Percentiles rank a stretch among this genome's conserved stretches.
These are phyloP conservation scores for Zygosaccharomyces bailii DNA, from an alignment of 805 yeast genomes.

Conservation along the genomic window DNA sequence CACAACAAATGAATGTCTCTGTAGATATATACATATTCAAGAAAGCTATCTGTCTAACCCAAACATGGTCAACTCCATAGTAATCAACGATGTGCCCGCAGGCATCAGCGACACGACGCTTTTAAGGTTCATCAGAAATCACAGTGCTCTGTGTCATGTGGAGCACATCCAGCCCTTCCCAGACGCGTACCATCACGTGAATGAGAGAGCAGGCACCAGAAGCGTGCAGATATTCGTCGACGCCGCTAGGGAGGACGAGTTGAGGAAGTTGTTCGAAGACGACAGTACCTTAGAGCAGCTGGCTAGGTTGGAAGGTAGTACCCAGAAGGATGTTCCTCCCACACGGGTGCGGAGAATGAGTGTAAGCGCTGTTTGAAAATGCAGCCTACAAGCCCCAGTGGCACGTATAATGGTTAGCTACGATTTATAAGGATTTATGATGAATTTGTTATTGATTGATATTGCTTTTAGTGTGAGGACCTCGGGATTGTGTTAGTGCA, in stretches of 20 bases:
- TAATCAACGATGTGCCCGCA: conserved; percentile 54
- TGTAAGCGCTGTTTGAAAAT: background rate
- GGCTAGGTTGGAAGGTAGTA: conserved; percentile 8
- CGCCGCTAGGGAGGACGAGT: conserved; percentile 12
- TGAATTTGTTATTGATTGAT: too few relatives aligned
- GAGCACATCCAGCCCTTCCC: conserved; percentile 25
- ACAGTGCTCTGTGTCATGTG: conserved; percentile 11
- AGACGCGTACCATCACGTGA: conserved; percentile 22
- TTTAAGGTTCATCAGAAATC: conserved; percentile 13
- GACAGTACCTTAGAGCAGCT: conserved; percentile 9
- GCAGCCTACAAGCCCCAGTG: too few relatives aligned
- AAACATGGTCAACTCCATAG: conserved; percentile 36
- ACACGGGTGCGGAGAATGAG: conserved; percentile 1
- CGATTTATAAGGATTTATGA: background rate
- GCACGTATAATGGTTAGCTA: background rate
- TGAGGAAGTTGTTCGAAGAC: conserved; percentile 17
- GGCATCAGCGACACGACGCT: conserved; percentile 39
- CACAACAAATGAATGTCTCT: background rate
- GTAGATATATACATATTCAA: too few relatives aligned
- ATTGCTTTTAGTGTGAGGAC: too few relatives aligned
- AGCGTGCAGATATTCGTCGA: conserved; percentile 20
- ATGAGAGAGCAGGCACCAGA: conserved; percentile 18
- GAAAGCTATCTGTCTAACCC: too few relatives aligned
- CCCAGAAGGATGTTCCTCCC: background rate
- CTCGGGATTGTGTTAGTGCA: too few relatives aligned